phyloP scores from a whole-genome alignment of 441 rosid species.

The Adansonia madagascariensis region DNA sequence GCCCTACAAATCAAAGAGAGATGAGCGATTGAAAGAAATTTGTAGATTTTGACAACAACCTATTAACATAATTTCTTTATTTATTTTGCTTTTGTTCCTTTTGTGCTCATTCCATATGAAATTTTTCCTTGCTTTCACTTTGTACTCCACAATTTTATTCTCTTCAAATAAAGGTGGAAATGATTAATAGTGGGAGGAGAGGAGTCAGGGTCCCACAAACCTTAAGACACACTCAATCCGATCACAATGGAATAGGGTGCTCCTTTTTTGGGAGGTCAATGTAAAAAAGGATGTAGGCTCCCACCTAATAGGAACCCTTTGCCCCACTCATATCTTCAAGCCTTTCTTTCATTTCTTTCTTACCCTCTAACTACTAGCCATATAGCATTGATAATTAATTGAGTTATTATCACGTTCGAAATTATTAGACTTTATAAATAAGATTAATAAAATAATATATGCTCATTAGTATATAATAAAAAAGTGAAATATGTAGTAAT shows the following conservation, averaged over 20 bases:
- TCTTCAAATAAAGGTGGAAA: slow-evolving; percentile 39
- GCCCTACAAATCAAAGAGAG: slow-evolving; percentile 39
- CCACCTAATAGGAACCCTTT: slow-evolving; percentile 27
- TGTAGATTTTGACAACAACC: slow-evolving; percentile 45
- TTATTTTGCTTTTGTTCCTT: slow-evolving; percentile 28
- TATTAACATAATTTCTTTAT: slow-evolving; percentile 24
- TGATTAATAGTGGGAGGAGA: slow-evolving; percentile 27
- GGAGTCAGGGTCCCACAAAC: slow-evolving; percentile 29
- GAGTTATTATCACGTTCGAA: neutral
- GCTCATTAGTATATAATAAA: no score
- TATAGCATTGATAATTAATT: neutral
- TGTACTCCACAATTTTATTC: slow-evolving; percentile 38
- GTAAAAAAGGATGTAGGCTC: slow-evolving; percentile 36
- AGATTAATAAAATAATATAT: neutral
- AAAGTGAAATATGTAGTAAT: no score
- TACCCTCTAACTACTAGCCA: neutral
- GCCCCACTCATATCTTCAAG: slow-evolving; percentile 15
- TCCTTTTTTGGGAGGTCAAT: slow-evolving; percentile 38
- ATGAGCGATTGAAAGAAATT: slow-evolving; percentile 35
- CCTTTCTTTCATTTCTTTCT: slow-evolving; percentile 2
- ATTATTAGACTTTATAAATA: no score
- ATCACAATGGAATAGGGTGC: slow-evolving; percentile 36
- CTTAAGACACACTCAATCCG: slow-evolving; percentile 37
- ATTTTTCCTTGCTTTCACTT: slow-evolving; percentile 27
- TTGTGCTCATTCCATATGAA: slow-evolving; percentile 19